phyloP scores from a whole-genome alignment of 2,329 filamentous ascomycete genomes.

The Colletotrichum sp. region DNA sequence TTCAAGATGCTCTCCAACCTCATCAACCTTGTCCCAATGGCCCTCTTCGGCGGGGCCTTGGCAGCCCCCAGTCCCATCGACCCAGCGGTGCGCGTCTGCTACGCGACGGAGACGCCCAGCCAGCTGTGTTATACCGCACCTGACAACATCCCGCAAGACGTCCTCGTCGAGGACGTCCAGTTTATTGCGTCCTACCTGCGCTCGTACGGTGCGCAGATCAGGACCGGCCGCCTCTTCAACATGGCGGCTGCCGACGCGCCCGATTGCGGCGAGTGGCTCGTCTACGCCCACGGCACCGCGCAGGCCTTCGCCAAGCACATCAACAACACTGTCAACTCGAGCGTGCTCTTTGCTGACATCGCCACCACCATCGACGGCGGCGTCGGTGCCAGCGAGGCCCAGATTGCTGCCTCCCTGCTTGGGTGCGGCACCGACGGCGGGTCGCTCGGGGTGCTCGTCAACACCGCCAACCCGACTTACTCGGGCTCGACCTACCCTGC shows the following conservation, averaged over 20 bases:
- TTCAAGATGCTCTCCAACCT: background rate
- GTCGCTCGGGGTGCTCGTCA: background rate
- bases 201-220: background rate
- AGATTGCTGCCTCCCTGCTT: background rate
- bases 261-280: slow-evolving; percentile 25
- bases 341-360: background rate
- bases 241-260: slow-evolving; percentile 15
- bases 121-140: background rate
- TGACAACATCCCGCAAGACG: background rate
- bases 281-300: slow-evolving; percentile 1
- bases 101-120: background rate
- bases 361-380: background rate
- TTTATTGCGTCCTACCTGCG: background rate
- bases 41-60: background rate
- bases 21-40: background rate
- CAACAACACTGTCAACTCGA: background rate
- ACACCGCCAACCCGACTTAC: background rate
- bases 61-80: background rate
- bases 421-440: background rate
- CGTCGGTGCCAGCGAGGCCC: background rate
- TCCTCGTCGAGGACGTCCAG: background rate
- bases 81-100: background rate
- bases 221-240: slow-evolving; percentile 14
- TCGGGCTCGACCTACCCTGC: background rate
- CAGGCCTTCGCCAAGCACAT: background rate